phyloP scores from a whole-genome alignment of 2,329 filamentous ascomycete genomes.

The Pseudogymnoascus sp. region DNA sequence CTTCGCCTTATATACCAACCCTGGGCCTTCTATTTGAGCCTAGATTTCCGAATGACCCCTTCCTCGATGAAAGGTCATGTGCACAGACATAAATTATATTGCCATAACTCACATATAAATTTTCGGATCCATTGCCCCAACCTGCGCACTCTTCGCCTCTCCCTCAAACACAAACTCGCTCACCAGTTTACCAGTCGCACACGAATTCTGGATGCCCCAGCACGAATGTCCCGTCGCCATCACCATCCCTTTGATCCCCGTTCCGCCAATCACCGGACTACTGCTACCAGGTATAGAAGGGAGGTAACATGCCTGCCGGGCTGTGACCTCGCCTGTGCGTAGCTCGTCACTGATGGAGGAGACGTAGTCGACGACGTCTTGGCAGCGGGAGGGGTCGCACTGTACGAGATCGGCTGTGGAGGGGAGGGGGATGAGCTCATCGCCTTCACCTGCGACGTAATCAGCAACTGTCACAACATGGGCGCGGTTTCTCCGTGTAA shows the following conservation, averaged over 20 bases:
- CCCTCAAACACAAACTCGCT: slow-evolving; percentile 70
- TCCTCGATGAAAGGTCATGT: neutral
- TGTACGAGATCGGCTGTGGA: slow-evolving; percentile 64
- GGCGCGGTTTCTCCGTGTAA: neutral
- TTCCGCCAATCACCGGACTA: slow-evolving; percentile 66
- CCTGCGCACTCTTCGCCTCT: slow-evolving; percentile 24
- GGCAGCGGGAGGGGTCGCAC: slow-evolving; percentile 65
- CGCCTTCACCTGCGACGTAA: slow-evolving; percentile 54
- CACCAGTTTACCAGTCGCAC: slow-evolving; percentile 74
- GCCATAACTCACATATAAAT: neutral
- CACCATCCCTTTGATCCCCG: slow-evolving; percentile 62
- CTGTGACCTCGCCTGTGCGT: slow-evolving; percentile 57
- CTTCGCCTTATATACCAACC: neutral
- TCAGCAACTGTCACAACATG: neutral
- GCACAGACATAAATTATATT: neutral
- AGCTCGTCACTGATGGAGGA: slow-evolving; percentile 55
- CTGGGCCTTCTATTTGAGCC: neutral
- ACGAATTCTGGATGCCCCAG: slow-evolving; percentile 93
- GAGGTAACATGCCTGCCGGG: slow-evolving; percentile 82
- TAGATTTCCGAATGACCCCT: neutral
- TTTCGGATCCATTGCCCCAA: neutral
- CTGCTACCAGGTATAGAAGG: slow-evolving; percentile 42
- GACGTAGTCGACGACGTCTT: slow-evolving; percentile 76
- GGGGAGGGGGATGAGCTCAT: slow-evolving; percentile 64
- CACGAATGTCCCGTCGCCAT: slow-evolving; percentile 86